These are phyloP conservation scores for Conticribra guillardii DNA, from an alignment of 108 stramenopile species.

Conservation along the genomic window DNA sequence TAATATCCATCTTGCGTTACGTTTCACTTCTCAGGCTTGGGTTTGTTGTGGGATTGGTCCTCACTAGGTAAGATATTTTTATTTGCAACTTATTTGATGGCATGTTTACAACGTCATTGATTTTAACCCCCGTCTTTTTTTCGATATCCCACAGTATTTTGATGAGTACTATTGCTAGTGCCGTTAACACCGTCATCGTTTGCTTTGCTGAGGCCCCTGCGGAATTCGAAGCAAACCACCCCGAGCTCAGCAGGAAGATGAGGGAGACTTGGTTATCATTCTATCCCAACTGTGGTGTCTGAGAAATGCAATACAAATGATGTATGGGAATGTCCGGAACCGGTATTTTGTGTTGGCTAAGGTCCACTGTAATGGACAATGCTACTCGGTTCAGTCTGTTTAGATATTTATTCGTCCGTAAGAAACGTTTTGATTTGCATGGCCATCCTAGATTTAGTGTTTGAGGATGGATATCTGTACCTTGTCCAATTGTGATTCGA, in stretches of 20 bases:
- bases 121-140: not conserved
- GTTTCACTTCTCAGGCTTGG: conserved; percentile 59
- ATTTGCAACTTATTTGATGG: not conserved
- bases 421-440: too few species aligned
- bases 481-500: too few species aligned
- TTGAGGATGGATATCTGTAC: too few species aligned
- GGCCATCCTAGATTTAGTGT: too few species aligned
- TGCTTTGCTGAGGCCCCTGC: conserved; percentile 87
- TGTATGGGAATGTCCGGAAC: too few species aligned
- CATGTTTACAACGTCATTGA: not conserved
- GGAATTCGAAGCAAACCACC: conserved; percentile 84
- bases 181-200: conserved; percentile 88
- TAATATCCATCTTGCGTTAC: too few species aligned
- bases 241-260: conserved; percentile 78
- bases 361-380: too few species aligned
- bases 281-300: conserved; percentile 45
- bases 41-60: conserved; percentile 72
- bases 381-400: too few species aligned
- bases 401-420: too few species aligned
- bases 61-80: conserved; percentile 31
- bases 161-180: conserved; percentile 72
- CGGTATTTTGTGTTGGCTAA: too few species aligned
- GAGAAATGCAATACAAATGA: not conserved
- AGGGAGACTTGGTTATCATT: conserved; percentile 62
- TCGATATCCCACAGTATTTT: conserved; percentile 33